Evolutionary conservation across 1,284 basidiomycete species (phyloP).

Genomic region (Ceratobasidium sp.): DNA sequence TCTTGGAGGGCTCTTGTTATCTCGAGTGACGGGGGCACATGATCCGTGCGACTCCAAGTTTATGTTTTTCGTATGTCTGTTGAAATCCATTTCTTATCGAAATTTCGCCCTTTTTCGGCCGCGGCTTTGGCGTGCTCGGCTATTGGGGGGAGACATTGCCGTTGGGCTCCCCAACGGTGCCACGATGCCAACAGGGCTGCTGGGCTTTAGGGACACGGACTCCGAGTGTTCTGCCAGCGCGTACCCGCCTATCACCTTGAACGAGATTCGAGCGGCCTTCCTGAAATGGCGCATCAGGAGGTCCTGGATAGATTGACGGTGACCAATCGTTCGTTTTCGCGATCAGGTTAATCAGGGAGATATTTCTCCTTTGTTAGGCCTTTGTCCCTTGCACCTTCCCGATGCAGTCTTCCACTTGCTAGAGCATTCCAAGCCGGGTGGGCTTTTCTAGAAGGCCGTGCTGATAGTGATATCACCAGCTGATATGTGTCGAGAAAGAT

Average conservation of each 20-base stretch:
- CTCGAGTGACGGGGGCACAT: not conserved
- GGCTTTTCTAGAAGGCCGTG: not conserved
- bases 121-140: not conserved
- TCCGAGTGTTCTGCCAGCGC: slow-evolving; percentile 14
- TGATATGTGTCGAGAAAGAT: not conserved
- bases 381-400: slow-evolving; percentile 9
- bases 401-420: slow-evolving; percentile 3
- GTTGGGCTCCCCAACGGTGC: not conserved
- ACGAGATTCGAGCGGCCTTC: too few species aligned
- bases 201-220: not conserved
- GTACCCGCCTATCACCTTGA: too few species aligned
- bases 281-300: not conserved
- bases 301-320: slow-evolving; percentile 19
- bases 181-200: not conserved
- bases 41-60: not conserved
- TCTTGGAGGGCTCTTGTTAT: not conserved
- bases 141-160: not conserved
- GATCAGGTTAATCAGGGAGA: not conserved
- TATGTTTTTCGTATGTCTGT: slow-evolving; percentile 6
- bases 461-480: not conserved
- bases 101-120: not conserved
- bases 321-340: slow-evolving; percentile 22
- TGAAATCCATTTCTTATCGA: slow-evolving; percentile 1
- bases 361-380: slow-evolving; percentile 3
- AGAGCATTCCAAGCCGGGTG: not conserved